Conservation (phyloP, 139 green algal species). For the Asterochloris sp. region DNA sequence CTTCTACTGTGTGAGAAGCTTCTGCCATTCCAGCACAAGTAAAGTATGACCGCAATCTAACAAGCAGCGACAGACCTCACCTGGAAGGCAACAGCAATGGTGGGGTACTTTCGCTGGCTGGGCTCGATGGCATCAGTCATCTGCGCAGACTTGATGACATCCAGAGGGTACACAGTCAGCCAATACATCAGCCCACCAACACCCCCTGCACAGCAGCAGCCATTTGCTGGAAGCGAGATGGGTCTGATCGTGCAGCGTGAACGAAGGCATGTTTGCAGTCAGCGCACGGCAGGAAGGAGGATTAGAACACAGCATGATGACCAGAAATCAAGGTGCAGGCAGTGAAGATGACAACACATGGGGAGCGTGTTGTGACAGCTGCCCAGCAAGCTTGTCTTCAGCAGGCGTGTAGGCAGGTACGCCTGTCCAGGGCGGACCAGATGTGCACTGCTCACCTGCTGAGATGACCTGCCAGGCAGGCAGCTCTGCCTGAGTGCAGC, state of each 20-base stretch:
- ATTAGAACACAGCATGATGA: too few relatives aligned
- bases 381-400: not conserved
- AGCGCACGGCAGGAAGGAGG: too few relatives aligned
- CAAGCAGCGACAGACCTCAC: not conserved
- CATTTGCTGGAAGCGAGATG: constrained; percentile 7
- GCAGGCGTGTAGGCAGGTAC: not conserved
- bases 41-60: not conserved
- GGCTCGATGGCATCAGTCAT: constrained; percentile 79
- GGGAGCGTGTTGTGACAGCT: not conserved
- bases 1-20: not conserved
- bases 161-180: constrained; percentile 85
- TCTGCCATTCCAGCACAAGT: not conserved
- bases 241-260: not conserved
- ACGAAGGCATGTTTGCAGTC: not conserved
- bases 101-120: constrained; percentile 66
- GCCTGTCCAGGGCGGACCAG: not conserved
- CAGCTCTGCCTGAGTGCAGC: constrained; percentile 32
- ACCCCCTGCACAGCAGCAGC: constrained; percentile 56
- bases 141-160: constrained; percentile 90
- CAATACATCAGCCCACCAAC: constrained; percentile 85
- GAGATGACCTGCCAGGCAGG: not conserved
- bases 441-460: not conserved
- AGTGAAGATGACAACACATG: too few relatives aligned
- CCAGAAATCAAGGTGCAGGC: too few relatives aligned
- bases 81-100: constrained; percentile 49